Percentiles rank a stretch among this genome's conserved stretches.
phyloP scores from a whole-genome alignment of 2,329 filamentous ascomycete species.

The Leptosphaerulina australis region DNA sequence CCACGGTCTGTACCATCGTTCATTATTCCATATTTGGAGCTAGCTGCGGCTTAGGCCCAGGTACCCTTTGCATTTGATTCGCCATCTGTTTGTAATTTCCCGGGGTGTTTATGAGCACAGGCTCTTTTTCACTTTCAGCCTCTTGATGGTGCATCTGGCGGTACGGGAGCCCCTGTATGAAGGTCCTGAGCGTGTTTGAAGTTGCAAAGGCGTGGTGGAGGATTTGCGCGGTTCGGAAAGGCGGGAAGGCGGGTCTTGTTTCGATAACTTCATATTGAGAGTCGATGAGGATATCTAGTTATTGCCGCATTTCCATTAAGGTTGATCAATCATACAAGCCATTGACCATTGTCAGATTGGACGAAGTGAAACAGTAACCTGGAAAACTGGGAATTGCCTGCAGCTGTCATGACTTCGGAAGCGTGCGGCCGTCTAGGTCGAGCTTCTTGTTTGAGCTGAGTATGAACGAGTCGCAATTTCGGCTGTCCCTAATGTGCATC shows the following conservation, averaged over 20 bases:
- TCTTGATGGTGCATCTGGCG: constrained; percentile 21
- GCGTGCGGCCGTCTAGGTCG: constrained; percentile 6
- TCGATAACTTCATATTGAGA: not conserved
- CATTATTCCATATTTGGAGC: constrained; percentile 28
- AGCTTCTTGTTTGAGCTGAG: constrained; percentile 23
- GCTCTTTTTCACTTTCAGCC: constrained; percentile 30
- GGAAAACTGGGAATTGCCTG: constrained; percentile 26
- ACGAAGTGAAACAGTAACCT: constrained; percentile 10
- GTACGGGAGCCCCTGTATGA: constrained; percentile 31
- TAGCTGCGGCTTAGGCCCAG: constrained; percentile 33
- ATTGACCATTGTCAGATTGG: not conserved
- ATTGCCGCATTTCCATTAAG: constrained; percentile 17
- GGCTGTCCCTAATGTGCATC: constrained; percentile 23
- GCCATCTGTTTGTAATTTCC: constrained; percentile 36
- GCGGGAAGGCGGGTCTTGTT: constrained; percentile 12
- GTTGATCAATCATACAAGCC: constrained; percentile 7
- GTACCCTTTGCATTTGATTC: constrained; percentile 36
- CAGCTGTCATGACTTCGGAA: constrained; percentile 22
- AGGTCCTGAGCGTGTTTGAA: constrained; percentile 21
- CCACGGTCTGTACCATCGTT: constrained; percentile 26
- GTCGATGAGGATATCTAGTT: constrained; percentile 6
- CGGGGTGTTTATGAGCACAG: constrained; percentile 29
- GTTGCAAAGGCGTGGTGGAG: constrained; percentile 12
- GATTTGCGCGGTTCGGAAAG: constrained; percentile 15
- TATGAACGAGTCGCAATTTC: constrained; percentile 37